phyloP scores from a whole-genome alignment of 306 rosid genomes.

The Prunus persica region DNA sequence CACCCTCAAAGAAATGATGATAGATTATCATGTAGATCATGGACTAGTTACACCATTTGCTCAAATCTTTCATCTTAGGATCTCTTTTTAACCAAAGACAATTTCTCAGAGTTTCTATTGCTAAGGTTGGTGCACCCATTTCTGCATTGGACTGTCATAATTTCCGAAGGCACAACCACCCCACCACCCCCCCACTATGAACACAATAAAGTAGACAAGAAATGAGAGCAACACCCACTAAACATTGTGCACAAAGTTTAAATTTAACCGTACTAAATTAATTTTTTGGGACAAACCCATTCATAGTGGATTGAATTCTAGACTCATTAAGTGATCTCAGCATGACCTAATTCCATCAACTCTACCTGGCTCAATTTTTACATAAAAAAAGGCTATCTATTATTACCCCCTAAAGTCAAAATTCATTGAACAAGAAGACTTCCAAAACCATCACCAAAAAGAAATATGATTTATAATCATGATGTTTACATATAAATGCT shows the following conservation, averaged over 20 bases:
- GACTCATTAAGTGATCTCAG: too few species aligned
- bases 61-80: neutral
- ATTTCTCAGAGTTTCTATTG: neutral
- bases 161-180: neutral
- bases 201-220: constrained; percentile 3
- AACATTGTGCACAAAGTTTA: too few species aligned
- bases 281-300: too few species aligned
- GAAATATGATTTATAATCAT: neutral
- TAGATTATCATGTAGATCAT: neutral
- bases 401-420: too few species aligned
- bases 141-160: neutral
- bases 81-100: neutral
- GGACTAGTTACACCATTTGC: neutral
- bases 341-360: neutral
- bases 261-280: too few species aligned
- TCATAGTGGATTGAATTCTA: too few species aligned
- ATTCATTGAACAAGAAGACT: constrained; percentile 7
- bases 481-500: constrained; percentile 4
- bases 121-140: neutral
- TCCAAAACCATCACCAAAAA: neutral
- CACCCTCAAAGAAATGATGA: neutral
- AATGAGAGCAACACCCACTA: neutral
- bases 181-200: neutral
- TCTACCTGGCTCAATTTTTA: neutral
- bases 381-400: too few species aligned